phyloP scores from a whole-genome alignment of 2,329 filamentous ascomycete species.

The Penicillium crustosum region DNA sequence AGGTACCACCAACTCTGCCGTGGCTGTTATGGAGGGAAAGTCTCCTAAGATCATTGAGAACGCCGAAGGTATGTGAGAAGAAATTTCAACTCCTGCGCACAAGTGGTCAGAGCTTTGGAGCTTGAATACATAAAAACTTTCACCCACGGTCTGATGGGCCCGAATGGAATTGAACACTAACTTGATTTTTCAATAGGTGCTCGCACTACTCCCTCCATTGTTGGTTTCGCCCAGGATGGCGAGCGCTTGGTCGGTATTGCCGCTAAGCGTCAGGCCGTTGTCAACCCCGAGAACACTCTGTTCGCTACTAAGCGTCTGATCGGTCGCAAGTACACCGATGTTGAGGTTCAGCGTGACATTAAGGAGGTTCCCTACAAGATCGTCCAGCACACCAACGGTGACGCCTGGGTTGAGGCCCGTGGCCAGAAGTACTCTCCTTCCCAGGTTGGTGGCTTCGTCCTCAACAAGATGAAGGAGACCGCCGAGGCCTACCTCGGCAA shows the following conservation, averaged over 20 bases:
- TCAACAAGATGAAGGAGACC: constrained; percentile 99
- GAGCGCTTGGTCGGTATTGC: constrained; percentile 96
- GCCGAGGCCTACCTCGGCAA: constrained; percentile 90
- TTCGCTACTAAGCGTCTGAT: constrained; percentile 99
- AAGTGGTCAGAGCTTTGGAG: constrained; percentile 10
- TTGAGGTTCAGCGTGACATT: constrained; percentile 93
- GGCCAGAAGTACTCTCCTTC: constrained; percentile 96
- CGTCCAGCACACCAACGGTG: constrained; percentile 92
- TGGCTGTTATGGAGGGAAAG: constrained; percentile 98
- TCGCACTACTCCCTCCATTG: constrained; percentile 88
- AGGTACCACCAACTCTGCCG: constrained; percentile 95
- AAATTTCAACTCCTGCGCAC: constrained; percentile 14
- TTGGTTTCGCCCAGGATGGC: constrained; percentile 91
- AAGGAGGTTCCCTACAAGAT: constrained; percentile 99
- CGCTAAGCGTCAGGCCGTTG: constrained; percentile 95
- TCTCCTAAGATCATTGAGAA: constrained; percentile 95
- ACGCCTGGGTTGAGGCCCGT: constrained; percentile 92
- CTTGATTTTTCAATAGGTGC: constrained; percentile 58
- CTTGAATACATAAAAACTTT: neutral
- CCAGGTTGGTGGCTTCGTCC: constrained; percentile 94
- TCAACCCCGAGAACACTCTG: constrained; percentile 97
- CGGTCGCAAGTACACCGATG: constrained; percentile 91
- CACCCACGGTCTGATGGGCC: neutral
- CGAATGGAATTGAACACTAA: constrained; percentile 16
- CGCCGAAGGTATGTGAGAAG: constrained; percentile 69